phyloP scores from a whole-genome alignment of 2,329 filamentous ascomycete species.

The Cercospora sp. region DNA sequence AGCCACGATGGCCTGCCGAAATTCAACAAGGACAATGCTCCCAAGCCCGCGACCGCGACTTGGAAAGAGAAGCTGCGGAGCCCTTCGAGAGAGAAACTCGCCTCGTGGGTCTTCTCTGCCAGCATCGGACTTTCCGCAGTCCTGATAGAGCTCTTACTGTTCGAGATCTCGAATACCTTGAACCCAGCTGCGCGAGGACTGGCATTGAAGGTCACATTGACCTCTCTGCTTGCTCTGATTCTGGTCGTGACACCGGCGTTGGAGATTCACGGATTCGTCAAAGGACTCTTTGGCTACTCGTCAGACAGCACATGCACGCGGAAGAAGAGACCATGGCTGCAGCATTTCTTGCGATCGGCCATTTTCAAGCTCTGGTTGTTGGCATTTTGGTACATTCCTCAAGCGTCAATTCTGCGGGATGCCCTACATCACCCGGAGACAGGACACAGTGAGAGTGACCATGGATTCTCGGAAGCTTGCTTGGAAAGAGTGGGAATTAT shows the following conservation, averaged over 20 bases:
- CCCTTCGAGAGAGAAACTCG: slow-evolving; percentile 43
- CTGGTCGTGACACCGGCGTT: slow-evolving; percentile 76
- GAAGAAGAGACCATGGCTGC: slow-evolving; percentile 57
- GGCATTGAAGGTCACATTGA: slow-evolving; percentile 69
- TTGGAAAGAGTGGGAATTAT: slow-evolving; percentile 74
- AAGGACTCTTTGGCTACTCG: slow-evolving; percentile 59
- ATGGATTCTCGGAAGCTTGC: slow-evolving; percentile 57
- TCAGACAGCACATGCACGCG: slow-evolving; percentile 63
- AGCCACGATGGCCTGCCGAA: slow-evolving; percentile 60
- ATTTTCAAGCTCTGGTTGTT: slow-evolving; percentile 70
- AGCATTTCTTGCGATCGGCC: slow-evolving; percentile 53
- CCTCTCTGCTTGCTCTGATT: slow-evolving; percentile 69
- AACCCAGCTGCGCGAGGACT: slow-evolving; percentile 65
- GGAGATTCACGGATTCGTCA: slow-evolving; percentile 61
- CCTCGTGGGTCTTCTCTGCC: slow-evolving; percentile 65
- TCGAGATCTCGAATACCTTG: slow-evolving; percentile 78
- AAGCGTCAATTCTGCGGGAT: slow-evolving; percentile 39
- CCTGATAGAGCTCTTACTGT: slow-evolving; percentile 76
- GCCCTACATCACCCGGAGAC: slow-evolving; percentile 46
- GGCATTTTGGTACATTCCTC: slow-evolving; percentile 66
- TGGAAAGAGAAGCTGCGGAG: slow-evolving; percentile 25
- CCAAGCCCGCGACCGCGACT: slow-evolving; percentile 20
- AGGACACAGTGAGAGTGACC: slow-evolving; percentile 39
- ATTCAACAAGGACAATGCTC: slow-evolving; percentile 54
- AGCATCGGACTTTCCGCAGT: slow-evolving; percentile 77